Percentiles rank a stretch among this genome's conserved stretches.
Evolutionary conservation across 768 basidiomycete genomes (phyloP).

Genomic region (Gautieria morchelliformis): DNA sequence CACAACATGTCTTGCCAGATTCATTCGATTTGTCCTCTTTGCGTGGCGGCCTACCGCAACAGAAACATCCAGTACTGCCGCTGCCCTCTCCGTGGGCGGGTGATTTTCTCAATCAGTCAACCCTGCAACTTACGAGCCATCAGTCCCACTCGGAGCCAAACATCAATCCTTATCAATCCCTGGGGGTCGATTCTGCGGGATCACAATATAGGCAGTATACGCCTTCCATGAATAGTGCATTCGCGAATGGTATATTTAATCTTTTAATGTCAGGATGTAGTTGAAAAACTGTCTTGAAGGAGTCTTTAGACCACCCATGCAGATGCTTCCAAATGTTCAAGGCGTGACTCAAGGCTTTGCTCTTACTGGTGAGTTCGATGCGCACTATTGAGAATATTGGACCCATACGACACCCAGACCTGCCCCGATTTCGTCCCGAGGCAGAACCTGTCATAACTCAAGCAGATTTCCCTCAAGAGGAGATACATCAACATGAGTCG

Average conservation of each 20-base stretch:
- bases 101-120: conserved; percentile 41
- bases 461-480: conserved; percentile 15
- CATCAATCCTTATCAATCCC: too few species aligned
- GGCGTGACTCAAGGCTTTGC: neutral
- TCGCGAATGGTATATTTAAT: neutral
- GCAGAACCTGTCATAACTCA: conserved; percentile 6
- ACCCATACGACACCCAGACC: conserved; percentile 7
- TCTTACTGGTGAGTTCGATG: neutral
- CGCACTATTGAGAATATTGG: too few species aligned
- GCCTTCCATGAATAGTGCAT: neutral
- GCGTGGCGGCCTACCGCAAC: conserved; percentile 11
- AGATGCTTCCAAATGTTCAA: neutral
- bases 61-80: conserved; percentile 12
- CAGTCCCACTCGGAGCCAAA: neutral
- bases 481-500: conserved; percentile 16
- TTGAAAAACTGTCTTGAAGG: neutral
- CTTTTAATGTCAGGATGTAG: neutral
- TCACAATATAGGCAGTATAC: too few species aligned
- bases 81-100: conserved; percentile 45
- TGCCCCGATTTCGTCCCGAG: conserved; percentile 17
- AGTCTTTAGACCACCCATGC: neutral
- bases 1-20: conserved; percentile 28
- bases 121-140: conserved; percentile 27
- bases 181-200: too few species aligned
- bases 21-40: conserved; percentile 46